Evolutionary conservation across 2,329 filamentous ascomycete species (phyloP).

Genomic region (Microthyrium microscopicum): DNA sequence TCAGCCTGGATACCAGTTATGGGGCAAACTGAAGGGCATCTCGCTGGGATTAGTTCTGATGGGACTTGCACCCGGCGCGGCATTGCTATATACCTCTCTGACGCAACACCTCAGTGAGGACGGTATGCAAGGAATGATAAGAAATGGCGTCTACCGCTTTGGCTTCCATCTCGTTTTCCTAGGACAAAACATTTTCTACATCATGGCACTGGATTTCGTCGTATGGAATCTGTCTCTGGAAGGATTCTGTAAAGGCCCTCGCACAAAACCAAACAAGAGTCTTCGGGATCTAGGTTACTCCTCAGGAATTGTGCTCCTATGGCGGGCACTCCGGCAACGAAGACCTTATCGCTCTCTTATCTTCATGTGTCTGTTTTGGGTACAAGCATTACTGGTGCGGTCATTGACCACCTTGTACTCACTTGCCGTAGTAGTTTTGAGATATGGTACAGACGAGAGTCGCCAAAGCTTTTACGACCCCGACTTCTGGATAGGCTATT

Average conservation of each 20-base stretch:
- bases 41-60: constrained; percentile 3
- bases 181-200: constrained; percentile 4
- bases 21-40: constrained; percentile 1
- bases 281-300: constrained; percentile 2
- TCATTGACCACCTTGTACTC: constrained; percentile 1
- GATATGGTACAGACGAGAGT: not conserved
- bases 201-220: constrained; percentile 2
- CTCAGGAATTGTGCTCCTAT: not conserved
- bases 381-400: constrained; percentile 1
- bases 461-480: constrained; percentile 1
- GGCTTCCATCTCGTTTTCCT: constrained; percentile 3
- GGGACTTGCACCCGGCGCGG: constrained; percentile 1
- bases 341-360: constrained; percentile 3
- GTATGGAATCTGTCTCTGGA: constrained; percentile 2
- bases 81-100: not conserved
- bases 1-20: not conserved
- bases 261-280: constrained; percentile 1
- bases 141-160: constrained; percentile 2
- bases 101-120: not conserved
- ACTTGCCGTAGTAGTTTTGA: not conserved
- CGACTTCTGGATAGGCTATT: constrained; percentile 1
- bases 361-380: constrained; percentile 5
- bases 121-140: constrained; percentile 4
- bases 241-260: constrained; percentile 2
- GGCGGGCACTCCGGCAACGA: constrained; percentile 1